Conservation (phyloP, 2,329 filamentous ascomycete species). For the Dryadomyces quercus-mongolicae region DNA sequence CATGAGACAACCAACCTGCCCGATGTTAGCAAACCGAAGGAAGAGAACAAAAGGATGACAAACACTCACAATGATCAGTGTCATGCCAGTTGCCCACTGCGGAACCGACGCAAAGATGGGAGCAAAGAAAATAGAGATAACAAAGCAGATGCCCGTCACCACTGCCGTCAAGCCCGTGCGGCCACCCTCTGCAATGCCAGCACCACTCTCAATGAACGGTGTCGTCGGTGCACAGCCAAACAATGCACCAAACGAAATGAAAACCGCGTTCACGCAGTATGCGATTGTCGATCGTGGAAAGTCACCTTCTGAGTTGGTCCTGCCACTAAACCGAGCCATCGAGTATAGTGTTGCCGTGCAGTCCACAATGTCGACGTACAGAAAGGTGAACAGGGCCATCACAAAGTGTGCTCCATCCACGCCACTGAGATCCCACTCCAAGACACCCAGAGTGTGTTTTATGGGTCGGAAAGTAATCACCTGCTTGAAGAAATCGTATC, state of each 20-base stretch:
- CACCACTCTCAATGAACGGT: slow-evolving; percentile 63
- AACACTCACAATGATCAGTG: slow-evolving; percentile 48
- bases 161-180: slow-evolving; percentile 63
- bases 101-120: slow-evolving; percentile 68
- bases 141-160: slow-evolving; percentile 55
- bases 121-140: slow-evolving; percentile 62
- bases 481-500: slow-evolving; percentile 62
- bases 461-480: slow-evolving; percentile 64
- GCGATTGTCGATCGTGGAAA: slow-evolving; percentile 78
- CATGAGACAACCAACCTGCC: slow-evolving; percentile 63
- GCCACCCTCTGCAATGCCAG: slow-evolving; percentile 64
- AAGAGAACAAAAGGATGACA: neutral
- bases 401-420: slow-evolving; percentile 49
- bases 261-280: slow-evolving; percentile 59
- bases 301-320: slow-evolving; percentile 50
- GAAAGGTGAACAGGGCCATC: slow-evolving; percentile 62
- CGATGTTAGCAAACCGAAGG: neutral
- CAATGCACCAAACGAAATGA: slow-evolving; percentile 58
- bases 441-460: slow-evolving; percentile 44
- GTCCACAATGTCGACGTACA: slow-evolving; percentile 72
- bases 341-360: slow-evolving; percentile 67
- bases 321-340: slow-evolving; percentile 64
- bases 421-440: slow-evolving; percentile 52
- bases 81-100: slow-evolving; percentile 66
- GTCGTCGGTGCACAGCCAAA: slow-evolving; percentile 62